phyloP scores from a whole-genome alignment of 2,329 filamentous ascomycete genomes.

The Beauveria rudraprayagi region DNA sequence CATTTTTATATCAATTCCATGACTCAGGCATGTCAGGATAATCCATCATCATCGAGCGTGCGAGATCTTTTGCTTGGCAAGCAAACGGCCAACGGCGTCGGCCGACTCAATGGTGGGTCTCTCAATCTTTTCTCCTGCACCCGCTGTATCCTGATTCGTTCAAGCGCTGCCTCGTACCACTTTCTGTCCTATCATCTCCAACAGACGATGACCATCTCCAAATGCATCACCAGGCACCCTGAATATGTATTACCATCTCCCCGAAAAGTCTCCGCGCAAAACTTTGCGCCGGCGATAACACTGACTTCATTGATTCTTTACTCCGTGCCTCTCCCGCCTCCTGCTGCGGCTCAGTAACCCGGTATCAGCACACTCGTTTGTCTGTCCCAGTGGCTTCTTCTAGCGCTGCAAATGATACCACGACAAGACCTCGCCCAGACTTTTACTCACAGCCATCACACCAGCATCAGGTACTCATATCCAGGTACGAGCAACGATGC shows the following conservation, averaged over 20 bases:
- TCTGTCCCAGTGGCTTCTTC: background rate
- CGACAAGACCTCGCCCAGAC: background rate
- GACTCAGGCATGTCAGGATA: background rate
- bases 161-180: background rate
- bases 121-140: background rate
- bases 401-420: background rate
- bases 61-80: background rate
- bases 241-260: no score
- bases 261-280: background rate
- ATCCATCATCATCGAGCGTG: background rate
- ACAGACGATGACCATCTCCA: background rate
- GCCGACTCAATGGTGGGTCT: background rate
- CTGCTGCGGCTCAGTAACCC: background rate
- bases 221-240: background rate
- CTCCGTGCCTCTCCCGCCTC: background rate
- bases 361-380: background rate
- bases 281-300: background rate
- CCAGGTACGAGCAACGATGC: background rate
- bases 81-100: background rate
- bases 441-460: background rate
- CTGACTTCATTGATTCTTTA: background rate
- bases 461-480: background rate
- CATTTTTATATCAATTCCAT: background rate
- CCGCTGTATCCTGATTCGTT: background rate
- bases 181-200: background rate